phyloP scores from a whole-genome alignment of 2,329 filamentous ascomycete species.

The Sporothrix curviconia region DNA sequence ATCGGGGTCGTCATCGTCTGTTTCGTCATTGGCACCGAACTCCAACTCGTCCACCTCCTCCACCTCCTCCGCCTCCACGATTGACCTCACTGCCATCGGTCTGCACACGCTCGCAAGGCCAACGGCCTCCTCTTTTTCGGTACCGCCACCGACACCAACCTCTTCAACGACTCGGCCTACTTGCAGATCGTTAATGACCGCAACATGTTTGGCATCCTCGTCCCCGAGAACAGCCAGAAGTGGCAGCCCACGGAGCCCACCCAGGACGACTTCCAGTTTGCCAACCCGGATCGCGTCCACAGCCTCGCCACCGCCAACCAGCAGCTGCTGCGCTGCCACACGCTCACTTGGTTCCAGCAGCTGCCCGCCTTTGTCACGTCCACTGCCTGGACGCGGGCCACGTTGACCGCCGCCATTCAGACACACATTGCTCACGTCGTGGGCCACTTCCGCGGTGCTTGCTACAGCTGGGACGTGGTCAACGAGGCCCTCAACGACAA shows the following conservation, averaged over 20 bases:
- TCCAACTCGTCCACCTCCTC: too few species aligned
- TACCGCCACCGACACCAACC: conserved; percentile 47
- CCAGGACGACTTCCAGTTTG: conserved; percentile 46
- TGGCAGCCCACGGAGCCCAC: conserved; percentile 52
- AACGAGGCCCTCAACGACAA: conserved; percentile 48
- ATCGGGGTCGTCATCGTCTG: not conserved
- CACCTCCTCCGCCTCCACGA: not conserved
- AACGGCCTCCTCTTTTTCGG: conserved; percentile 50
- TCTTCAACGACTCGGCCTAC: conserved; percentile 45
- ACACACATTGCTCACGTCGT: conserved; percentile 45
- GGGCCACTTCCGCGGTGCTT: conserved; percentile 38
- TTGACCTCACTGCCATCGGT: conserved; percentile 19
- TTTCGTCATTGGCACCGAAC: not conserved
- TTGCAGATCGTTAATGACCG: conserved; percentile 41
- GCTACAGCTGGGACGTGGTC: conserved; percentile 48
- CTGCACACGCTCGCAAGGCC: conserved; percentile 41
- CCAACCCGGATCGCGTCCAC: conserved; percentile 38
- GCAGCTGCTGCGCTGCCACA: conserved; percentile 50
- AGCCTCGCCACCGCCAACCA: conserved; percentile 28
- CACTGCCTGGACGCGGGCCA: conserved; percentile 43
- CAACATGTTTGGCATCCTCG: conserved; percentile 51
- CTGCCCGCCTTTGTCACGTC: conserved; percentile 37
- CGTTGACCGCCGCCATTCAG: conserved; percentile 44
- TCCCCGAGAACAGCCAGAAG: conserved; percentile 48
- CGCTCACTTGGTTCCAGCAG: conserved; percentile 39